Conservation (phyloP, 495 filamentous ascomycete genomes). For the Penicillium robsamsonii region DNA sequence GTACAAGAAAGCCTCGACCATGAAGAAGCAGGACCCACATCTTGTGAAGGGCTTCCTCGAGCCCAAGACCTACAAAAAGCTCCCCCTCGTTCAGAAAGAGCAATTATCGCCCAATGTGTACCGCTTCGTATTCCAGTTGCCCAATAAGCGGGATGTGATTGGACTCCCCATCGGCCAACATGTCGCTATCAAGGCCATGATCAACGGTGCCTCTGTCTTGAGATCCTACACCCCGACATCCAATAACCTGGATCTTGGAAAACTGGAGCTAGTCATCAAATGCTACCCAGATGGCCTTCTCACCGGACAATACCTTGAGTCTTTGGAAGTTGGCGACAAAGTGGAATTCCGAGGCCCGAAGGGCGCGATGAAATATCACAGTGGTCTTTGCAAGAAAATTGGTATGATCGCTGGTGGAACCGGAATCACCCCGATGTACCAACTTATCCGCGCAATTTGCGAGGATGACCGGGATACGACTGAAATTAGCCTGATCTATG, state of each 20-base stretch:
- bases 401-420: slow-evolving; percentile 52
- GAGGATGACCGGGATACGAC: slow-evolving; percentile 45
- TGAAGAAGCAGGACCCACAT: slow-evolving; percentile 31
- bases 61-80: slow-evolving; percentile 42
- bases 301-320: slow-evolving; percentile 44
- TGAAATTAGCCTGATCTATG: slow-evolving; percentile 43
- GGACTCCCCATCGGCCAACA: slow-evolving; percentile 55
- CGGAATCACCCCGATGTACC: slow-evolving; percentile 56
- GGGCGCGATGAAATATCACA: slow-evolving; percentile 42
- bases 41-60: slow-evolving; percentile 39
- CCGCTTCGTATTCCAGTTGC: slow-evolving; percentile 47
- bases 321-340: slow-evolving; percentile 37
- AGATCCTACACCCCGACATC: slow-evolving; percentile 51
- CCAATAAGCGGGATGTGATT: slow-evolving; percentile 33
- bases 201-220: slow-evolving; percentile 41
- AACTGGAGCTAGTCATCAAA: slow-evolving; percentile 47
- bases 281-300: slow-evolving; percentile 46
- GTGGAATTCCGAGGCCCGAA: slow-evolving; percentile 48
- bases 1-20: slow-evolving; percentile 25
- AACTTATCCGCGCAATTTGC: slow-evolving; percentile 48
- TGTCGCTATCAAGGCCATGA: slow-evolving; percentile 44
- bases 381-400: slow-evolving; percentile 34
- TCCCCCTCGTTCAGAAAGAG: slow-evolving; percentile 43
- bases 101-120: slow-evolving; percentile 45
- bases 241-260: slow-evolving; percentile 46